phyloP scores from a whole-genome alignment of 1,284 basidiomycete species.

The Paramarasmius palmivorus region DNA sequence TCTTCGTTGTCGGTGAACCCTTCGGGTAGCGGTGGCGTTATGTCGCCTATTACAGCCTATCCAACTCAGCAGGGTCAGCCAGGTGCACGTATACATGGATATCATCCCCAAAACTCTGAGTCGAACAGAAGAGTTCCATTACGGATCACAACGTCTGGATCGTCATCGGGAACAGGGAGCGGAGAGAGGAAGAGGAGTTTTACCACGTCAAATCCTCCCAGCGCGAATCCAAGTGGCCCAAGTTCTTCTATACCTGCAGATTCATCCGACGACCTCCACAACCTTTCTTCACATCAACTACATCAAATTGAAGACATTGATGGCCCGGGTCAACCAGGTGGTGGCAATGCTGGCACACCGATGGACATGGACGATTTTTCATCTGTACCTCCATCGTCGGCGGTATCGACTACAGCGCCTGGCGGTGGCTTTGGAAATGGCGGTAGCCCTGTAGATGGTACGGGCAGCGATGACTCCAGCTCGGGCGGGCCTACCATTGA shows the following conservation, averaged over 20 bases:
- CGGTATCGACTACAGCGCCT: constrained; percentile 19
- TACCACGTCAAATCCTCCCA: no score
- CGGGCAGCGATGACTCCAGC: constrained; percentile 36
- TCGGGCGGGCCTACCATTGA: constrained; percentile 14
- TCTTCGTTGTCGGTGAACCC: constrained; percentile 1
- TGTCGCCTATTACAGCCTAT: not conserved
- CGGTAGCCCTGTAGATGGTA: constrained; percentile 55
- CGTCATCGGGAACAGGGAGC: constrained; percentile 8
- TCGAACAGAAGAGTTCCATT: not conserved
- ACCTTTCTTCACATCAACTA: no score
- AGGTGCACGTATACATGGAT: not conserved
- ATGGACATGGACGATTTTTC: constrained; percentile 33
- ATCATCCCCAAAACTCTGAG: not conserved
- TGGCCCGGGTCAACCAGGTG: constrained; percentile 9
- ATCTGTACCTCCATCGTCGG: constrained; percentile 15
- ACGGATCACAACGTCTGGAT: not conserved
- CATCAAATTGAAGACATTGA: no score
- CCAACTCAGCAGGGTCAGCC: not conserved
- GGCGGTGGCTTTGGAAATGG: constrained; percentile 29
- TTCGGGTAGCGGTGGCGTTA: not conserved
- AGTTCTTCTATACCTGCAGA: no score
- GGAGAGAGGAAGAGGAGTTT: constrained; percentile 15
- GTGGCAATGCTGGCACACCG: constrained; percentile 49
- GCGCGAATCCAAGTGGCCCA: no score
- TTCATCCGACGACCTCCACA: no score